A percentile compares a stretch with the other conserved stretches of the same genome.
Evolutionary conservation across 2,329 filamentous ascomycete species (phyloP).

Genomic region (Blastomyces silverae): DNA sequence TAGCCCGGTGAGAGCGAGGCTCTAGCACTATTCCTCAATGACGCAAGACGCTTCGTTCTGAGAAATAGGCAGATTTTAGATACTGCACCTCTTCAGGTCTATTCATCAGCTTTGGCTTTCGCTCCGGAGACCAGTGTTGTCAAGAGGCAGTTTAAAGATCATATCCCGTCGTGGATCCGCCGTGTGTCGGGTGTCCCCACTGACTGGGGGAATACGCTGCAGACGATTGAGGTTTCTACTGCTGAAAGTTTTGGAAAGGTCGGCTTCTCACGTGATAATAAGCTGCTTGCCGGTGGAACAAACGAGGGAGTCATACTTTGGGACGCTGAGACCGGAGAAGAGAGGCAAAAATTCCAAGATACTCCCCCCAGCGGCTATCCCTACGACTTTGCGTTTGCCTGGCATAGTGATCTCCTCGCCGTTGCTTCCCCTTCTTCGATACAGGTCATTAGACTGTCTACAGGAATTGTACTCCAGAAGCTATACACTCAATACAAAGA

Average conservation of each 20-base stretch:
- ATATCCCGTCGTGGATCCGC: conserved; percentile 22
- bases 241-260: too few species aligned
- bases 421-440: background rate
- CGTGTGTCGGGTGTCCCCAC: background rate
- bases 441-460: background rate
- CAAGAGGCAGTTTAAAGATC: conserved; percentile 22
- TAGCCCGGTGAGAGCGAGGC: background rate
- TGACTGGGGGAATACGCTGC: conserved; percentile 2
- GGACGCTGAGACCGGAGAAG: background rate
- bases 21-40: conserved; percentile 16
- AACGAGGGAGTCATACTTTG: background rate
- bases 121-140: conserved; percentile 27
- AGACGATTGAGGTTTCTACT: too few species aligned
- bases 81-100: conserved; percentile 33
- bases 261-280: background rate
- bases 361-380: background rate
- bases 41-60: conserved; percentile 31
- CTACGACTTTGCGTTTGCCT: conserved; percentile 1
- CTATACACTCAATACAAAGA: background rate
- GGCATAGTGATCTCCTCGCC: background rate
- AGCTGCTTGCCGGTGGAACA: background rate
- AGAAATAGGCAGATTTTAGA: conserved; percentile 27
- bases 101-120: conserved; percentile 32
- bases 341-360: background rate
- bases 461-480: background rate